Conservation (phyloP, 139 green algal species). For the Chlorella sp. region DNA sequence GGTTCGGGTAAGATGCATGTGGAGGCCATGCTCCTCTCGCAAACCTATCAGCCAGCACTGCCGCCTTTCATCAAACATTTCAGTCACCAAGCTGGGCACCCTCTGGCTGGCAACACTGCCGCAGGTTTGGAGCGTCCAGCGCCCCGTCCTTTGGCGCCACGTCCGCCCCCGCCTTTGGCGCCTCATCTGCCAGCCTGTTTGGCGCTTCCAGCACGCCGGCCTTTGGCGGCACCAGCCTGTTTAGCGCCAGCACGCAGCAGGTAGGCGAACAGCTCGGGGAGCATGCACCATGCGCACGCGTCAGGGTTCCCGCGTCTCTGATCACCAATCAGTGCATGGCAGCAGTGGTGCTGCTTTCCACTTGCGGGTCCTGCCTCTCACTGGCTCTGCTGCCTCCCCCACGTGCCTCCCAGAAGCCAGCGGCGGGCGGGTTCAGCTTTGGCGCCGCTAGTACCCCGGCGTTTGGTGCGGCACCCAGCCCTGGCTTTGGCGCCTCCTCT, state of each 20-base stretch:
- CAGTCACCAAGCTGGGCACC: slow-evolving; percentile 35
- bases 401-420: neutral
- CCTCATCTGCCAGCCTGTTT: slow-evolving; percentile 27
- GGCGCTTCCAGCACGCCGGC: slow-evolving; percentile 20
- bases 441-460: slow-evolving; percentile 19
- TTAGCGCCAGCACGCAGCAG: neutral
- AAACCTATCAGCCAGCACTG: neutral
- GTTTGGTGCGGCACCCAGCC: slow-evolving; percentile 47
- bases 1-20: too few relatives aligned
- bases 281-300: too few relatives aligned
- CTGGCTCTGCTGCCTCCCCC: neutral
- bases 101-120: too few relatives aligned
- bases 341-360: neutral
- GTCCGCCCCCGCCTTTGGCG: slow-evolving; percentile 47
- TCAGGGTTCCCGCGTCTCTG: too few relatives aligned
- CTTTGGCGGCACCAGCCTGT: slow-evolving; percentile 35
- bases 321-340: too few relatives aligned
- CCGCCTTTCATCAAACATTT: slow-evolving; percentile 10
- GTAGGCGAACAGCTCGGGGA: too few relatives aligned
- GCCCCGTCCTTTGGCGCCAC: slow-evolving; percentile 59
- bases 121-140: slow-evolving; percentile 43
- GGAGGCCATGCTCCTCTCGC: slow-evolving; percentile 1
- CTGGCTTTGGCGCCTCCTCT: slow-evolving; percentile 43
- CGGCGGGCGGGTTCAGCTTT: slow-evolving; percentile 37
- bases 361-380: neutral